A percentile compares a stretch with the other conserved stretches of the same genome.
These are phyloP conservation scores for Chalara sp. DNA, from an alignment of 2,329 filamentous ascomycete species.

Conservation along the genomic window DNA sequence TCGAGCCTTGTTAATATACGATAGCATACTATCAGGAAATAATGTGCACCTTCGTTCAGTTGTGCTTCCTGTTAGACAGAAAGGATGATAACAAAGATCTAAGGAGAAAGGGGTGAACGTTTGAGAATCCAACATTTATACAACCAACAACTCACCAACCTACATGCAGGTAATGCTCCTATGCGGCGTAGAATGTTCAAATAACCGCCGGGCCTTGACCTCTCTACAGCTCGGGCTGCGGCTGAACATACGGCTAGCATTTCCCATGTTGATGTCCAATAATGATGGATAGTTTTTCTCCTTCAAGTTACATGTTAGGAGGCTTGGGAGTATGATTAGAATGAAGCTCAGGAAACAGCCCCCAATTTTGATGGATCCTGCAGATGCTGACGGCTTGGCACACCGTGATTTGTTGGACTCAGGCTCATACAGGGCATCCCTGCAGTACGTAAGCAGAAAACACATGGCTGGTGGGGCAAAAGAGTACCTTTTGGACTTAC, in stretches of 20 bases:
- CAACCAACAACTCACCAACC: background rate
- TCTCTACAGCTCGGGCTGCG: background rate
- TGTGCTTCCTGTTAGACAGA: too few relatives aligned
- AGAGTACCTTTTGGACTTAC: too few relatives aligned
- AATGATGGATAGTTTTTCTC: too few relatives aligned
- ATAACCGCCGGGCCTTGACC: background rate
- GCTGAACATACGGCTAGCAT: background rate
- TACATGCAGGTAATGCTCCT: background rate
- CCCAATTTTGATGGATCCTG: too few relatives aligned
- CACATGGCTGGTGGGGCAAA: too few relatives aligned
- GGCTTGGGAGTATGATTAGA: too few relatives aligned
- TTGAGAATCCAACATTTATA: background rate
- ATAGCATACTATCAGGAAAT: too few relatives aligned
- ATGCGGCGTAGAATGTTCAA: background rate
- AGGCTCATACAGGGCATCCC: background rate
- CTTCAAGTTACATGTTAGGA: too few relatives aligned
- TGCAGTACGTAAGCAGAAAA: background rate
- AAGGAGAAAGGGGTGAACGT: background rate
- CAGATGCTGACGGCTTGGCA: background rate
- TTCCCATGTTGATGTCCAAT: background rate
- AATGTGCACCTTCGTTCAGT: too few relatives aligned
- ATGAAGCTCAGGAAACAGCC: too few relatives aligned
- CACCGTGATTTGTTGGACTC: background rate
- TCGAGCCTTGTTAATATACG: too few relatives aligned
- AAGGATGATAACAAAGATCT: background rate